Base-by-base conservation (phyloP, 139 green algal species). In the Micractinium conductrix region DNA sequence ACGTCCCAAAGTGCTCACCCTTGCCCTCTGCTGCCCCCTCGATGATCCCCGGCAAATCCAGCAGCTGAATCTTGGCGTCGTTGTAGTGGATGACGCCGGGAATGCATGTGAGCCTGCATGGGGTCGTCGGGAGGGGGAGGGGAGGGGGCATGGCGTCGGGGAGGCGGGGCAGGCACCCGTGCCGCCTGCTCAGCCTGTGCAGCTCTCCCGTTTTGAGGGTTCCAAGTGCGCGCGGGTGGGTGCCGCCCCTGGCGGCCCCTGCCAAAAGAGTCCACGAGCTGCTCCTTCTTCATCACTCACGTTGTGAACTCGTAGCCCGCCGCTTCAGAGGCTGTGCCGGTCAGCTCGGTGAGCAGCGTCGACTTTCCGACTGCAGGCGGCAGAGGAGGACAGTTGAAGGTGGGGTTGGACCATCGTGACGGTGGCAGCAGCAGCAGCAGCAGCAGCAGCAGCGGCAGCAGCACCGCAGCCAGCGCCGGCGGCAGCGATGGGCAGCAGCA, bases 21-120 rank as follows among this genome's bases (percentile, higher is more conserved):
- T 17, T 9, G 24, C 40, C 97, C 87, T 99, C 80, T 4, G 93
- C 90, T 28, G 97, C 97, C 3, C 97, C 97, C 87, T 99, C 97
- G 81, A 99, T 99, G 87, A 99, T 99, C 33, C 97, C 97, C 2
- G 97, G 97, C 85, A 99, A 84, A 93, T 99, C 97, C 82, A 99
- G 93, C 85, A 99, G 93, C 92, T 99, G 97, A 62, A 99, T 99
- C 88, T 99, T 99, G 68, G 97, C 93, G 68, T 99, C 96, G 71
- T 99, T 99, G 94, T 99, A 99, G 86, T 99, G 97, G 87, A 99
- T 99, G 38, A 99, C 94, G 63, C 89, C 97, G 28, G 93, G 93
- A 75, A 99, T 98, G 93, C 97, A 99, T 1, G 65, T 72, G 33
- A 72, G 65, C 65, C 65, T 72, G 65, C 65, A 68, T 30, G 53